A percentile compares a stretch with the other conserved stretches of the same genome.
These are phyloP conservation scores for Eucommia ulmoides DNA, from an alignment of 257 asterid genomes.

Conservation along the genomic window DNA sequence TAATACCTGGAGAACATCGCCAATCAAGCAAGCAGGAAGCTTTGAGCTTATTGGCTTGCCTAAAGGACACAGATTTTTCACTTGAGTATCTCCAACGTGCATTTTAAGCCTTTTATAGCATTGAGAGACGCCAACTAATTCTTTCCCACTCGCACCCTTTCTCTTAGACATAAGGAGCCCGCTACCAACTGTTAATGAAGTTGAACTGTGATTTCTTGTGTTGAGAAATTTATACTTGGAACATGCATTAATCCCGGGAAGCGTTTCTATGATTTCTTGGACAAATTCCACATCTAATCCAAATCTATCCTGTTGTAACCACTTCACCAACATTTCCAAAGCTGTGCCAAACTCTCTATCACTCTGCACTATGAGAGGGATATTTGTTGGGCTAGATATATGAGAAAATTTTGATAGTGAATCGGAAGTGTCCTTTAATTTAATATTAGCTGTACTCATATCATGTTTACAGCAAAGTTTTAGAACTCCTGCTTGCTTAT, in stretches of 20 bases:
- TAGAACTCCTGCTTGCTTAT: slow-evolving; percentile 50
- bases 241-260: slow-evolving; percentile 62
- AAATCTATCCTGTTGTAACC: slow-evolving; percentile 77
- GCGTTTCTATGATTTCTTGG: slow-evolving; percentile 76
- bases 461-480: slow-evolving; percentile 62
- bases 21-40: slow-evolving; percentile 68
- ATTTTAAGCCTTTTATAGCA: slow-evolving; percentile 24
- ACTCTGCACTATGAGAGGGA: slow-evolving; percentile 34
- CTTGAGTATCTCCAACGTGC: slow-evolving; percentile 19
- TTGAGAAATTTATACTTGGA: slow-evolving; percentile 41
- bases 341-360: slow-evolving; percentile 37
- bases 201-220: slow-evolving; percentile 34
- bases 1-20: slow-evolving; percentile 82
- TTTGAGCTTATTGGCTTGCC: slow-evolving; percentile 60
- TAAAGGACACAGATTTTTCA: slow-evolving; percentile 53
- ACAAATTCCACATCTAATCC: slow-evolving; percentile 78
- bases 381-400: slow-evolving; percentile 23
- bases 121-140: slow-evolving; percentile 22
- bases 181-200: slow-evolving; percentile 52
- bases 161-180: slow-evolving; percentile 66
- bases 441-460: slow-evolving; percentile 17
- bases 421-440: slow-evolving; percentile 21
- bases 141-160: slow-evolving; percentile 27
- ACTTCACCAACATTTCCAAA: slow-evolving; percentile 41
- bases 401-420: slow-evolving; percentile 53